Evolutionary conservation across 2,329 filamentous ascomycete genomes (phyloP), one percentile per base, ranked within the genome.

Genomic region (Calonectria fujianensis): DNA sequence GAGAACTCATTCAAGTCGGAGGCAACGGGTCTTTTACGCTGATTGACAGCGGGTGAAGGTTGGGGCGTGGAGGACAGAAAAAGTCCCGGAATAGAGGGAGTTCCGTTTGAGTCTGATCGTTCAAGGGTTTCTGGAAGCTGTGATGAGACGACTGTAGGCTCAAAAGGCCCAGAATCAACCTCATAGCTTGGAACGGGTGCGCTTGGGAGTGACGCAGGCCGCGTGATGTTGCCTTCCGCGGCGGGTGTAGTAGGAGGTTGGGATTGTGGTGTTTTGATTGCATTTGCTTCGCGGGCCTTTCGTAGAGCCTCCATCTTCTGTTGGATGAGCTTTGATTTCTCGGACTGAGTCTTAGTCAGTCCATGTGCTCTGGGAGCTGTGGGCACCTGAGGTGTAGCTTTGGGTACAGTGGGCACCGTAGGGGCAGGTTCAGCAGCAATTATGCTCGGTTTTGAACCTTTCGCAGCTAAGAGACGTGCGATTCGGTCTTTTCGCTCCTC

Each of bases 271-370:
- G 54, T 51, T 35, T 83, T 84, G 72, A 84, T 84, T 50, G 84
- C 83, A 63, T 84, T 85, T 7, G 84, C 85, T 80, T 90, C 87
- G 39, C 90, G 87, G 45, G 89, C 86, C 79, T 91, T 93, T 78
- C 92, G 92, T 29, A 97, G 86, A 29, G 93, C 93, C 74, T 95
- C 94, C 81, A 98, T 93, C 78, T 95, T 95, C 82, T 95, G 91
- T 77, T 95, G 92, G 61, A 96, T 89, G 39, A 96, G 86, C 73
- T 89, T 90, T 72, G 95, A 94, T 74, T 94, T 98, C 77, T 95
- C 90, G 24, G 91, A 91, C 81, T 93, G 83, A 64, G 63, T 75
- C 67, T 80, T 84, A 18, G 66, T 75, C 51, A 77, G 75, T 41
- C 73, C 69, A 13, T 71, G 48, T 52, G 50, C 91, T 39, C 87